Evolutionary conservation across 768 basidiomycete species (phyloP).

Genomic region (Gautieria morchelliformis): DNA sequence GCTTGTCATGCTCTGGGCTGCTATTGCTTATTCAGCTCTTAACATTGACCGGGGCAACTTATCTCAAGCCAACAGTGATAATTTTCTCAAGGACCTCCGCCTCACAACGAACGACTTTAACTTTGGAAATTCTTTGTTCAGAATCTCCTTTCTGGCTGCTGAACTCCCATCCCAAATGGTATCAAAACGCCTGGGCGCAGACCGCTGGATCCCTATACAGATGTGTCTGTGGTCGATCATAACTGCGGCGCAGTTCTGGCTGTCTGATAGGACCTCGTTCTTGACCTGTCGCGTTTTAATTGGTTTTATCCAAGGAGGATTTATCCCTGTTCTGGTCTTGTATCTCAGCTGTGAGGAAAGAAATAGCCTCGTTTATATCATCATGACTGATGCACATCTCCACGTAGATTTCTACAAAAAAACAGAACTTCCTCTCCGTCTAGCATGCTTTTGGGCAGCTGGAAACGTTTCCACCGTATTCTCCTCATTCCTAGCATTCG

Average conservation of each 20-base stretch:
- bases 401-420: constrained; percentile 52
- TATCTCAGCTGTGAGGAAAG: constrained; percentile 45
- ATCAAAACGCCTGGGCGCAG: constrained; percentile 52
- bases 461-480: constrained; percentile 36
- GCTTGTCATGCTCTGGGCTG: constrained; percentile 50
- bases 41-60: constrained; percentile 47
- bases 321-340: constrained; percentile 50
- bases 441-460: constrained; percentile 48
- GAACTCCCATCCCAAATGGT: constrained; percentile 56
- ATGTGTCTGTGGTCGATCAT: constrained; percentile 47
- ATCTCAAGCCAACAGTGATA: constrained; percentile 48
- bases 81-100: constrained; percentile 44
- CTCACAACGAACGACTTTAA: constrained; percentile 51
- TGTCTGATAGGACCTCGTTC: constrained; percentile 41
- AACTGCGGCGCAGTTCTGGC: constrained; percentile 44
- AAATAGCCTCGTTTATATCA: too few species aligned
- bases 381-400: background rate
- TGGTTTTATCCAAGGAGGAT: constrained; percentile 39
- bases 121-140: constrained; percentile 44
- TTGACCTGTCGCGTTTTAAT: constrained; percentile 39
- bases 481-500: constrained; percentile 48
- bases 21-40: constrained; percentile 46
- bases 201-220: constrained; percentile 54
- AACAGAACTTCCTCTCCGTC: constrained; percentile 44
- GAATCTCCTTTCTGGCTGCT: constrained; percentile 40